Evolutionary conservation across 2,329 filamentous ascomycete species (phyloP).

Genomic region (Aspergillus clavatus): DNA sequence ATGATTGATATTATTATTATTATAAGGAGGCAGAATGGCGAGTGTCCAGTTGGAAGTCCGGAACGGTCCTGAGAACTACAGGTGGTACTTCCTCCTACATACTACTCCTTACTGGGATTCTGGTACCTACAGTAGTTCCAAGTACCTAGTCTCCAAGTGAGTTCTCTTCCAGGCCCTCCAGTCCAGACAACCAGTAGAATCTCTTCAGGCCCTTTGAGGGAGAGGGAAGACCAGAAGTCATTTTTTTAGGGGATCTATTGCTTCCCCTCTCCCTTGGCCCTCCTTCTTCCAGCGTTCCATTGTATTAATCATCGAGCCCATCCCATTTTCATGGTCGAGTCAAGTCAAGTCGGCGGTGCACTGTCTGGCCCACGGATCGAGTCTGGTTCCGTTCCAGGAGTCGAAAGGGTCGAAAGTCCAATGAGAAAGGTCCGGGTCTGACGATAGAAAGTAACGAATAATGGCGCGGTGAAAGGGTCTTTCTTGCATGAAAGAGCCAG

Average conservation of each 20-base stretch:
- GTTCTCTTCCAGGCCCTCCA: too few relatives aligned
- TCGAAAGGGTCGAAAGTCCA: neutral
- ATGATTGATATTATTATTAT: neutral
- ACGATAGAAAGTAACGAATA: neutral
- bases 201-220: too few relatives aligned
- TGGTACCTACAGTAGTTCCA: neutral
- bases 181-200: too few relatives aligned
- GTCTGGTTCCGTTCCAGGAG: slow-evolving; percentile 12
- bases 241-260: neutral
- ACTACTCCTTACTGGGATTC: neutral
- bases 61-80: slow-evolving; percentile 6
- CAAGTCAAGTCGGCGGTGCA: neutral
- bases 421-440: neutral
- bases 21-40: neutral
- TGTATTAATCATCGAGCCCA: too few relatives aligned
- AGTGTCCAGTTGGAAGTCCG: slow-evolving; percentile 4
- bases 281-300: too few relatives aligned
- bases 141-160: too few relatives aligned
- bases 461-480: neutral
- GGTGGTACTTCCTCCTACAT: neutral
- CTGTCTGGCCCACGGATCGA: slow-evolving; percentile 14
- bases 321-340: neutral
- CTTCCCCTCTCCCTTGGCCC: neutral
- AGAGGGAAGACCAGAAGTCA: too few relatives aligned
- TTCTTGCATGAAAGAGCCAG: neutral